These are phyloP conservation scores for Aspergillus fumigatiaffinis DNA, from an alignment of 2,329 filamentous ascomycete species.

Conservation along the genomic window DNA sequence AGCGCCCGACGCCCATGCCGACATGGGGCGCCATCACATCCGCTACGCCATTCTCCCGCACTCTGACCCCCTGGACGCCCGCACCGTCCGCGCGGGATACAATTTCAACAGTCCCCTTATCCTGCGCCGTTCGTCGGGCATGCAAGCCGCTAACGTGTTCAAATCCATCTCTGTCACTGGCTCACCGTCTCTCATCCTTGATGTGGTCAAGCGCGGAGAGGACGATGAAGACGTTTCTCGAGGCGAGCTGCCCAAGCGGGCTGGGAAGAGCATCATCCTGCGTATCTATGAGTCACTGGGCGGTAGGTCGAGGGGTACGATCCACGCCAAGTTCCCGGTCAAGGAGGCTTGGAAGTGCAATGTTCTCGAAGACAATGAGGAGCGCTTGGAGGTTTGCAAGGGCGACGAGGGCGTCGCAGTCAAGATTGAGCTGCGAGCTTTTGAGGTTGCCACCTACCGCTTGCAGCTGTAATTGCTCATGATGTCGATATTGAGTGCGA, in stretches of 20 bases:
- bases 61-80: slow-evolving; percentile 63
- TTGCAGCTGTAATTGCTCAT: slow-evolving; percentile 49
- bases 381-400: slow-evolving; percentile 55
- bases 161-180: slow-evolving; percentile 66
- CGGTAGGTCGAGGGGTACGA: slow-evolving; percentile 68
- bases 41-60: slow-evolving; percentile 91
- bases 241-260: slow-evolving; percentile 59
- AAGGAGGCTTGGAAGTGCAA: slow-evolving; percentile 80
- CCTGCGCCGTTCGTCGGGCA: slow-evolving; percentile 43
- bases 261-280: slow-evolving; percentile 75
- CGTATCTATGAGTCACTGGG: slow-evolving; percentile 86
- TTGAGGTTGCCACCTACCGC: slow-evolving; percentile 80
- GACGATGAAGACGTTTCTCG: slow-evolving; percentile 67
- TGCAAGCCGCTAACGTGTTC: slow-evolving; percentile 23
- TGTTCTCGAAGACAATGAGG: slow-evolving; percentile 79
- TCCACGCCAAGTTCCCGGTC: slow-evolving; percentile 66
- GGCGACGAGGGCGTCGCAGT: slow-evolving; percentile 44
- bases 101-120: slow-evolving; percentile 84
- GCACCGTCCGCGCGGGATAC: slow-evolving; percentile 77
- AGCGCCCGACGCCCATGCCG: slow-evolving; percentile 86
- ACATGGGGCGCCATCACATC: slow-evolving; percentile 87
- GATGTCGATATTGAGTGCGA: not conserved
- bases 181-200: slow-evolving; percentile 68
- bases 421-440: slow-evolving; percentile 66
- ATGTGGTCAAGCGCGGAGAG: slow-evolving; percentile 90